phyloP scores from a whole-genome alignment of 2,329 filamentous ascomycete species.

The Penicillium sp. region DNA sequence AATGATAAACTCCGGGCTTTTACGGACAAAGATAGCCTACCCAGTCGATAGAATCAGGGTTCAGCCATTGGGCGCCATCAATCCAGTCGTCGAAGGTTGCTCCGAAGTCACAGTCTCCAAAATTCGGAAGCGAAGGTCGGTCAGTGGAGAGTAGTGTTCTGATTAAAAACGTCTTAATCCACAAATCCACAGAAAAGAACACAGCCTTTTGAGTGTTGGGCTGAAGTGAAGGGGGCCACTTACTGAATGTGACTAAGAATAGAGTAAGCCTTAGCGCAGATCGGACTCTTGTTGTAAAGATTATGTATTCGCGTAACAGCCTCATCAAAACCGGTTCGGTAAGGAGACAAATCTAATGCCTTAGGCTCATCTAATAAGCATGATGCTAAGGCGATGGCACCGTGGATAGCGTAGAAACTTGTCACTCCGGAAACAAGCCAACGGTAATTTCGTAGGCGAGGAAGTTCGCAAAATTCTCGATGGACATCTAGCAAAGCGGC shows the following conservation, averaged over 20 bases:
- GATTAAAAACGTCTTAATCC: background rate
- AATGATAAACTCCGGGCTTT: too few relatives aligned
- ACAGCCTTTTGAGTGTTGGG: too few relatives aligned
- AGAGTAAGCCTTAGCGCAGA: background rate
- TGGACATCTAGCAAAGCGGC: slow-evolving; percentile 24
- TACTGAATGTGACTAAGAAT: background rate
- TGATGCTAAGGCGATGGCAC: slow-evolving; percentile 23
- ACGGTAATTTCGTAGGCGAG: slow-evolving; percentile 20
- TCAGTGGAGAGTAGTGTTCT: too few relatives aligned
- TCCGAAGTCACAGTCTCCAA: background rate
- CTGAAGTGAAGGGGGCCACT: too few relatives aligned
- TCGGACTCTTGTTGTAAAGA: background rate
- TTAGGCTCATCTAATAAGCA: slow-evolving; percentile 11
- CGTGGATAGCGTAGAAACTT: slow-evolving; percentile 28
- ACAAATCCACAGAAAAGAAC: background rate
- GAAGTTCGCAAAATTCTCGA: slow-evolving; percentile 18
- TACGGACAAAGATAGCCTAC: too few relatives aligned
- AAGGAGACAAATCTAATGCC: background rate
- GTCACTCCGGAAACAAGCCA: slow-evolving; percentile 29
- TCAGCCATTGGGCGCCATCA: background rate
- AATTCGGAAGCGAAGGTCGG: too few relatives aligned
- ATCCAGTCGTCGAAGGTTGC: background rate
- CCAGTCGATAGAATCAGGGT: background rate
- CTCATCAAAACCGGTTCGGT: background rate
- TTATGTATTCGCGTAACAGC: background rate